phyloP scores from a whole-genome alignment of 768 basidiomycete genomes.

The Macrocybe gigantea region DNA sequence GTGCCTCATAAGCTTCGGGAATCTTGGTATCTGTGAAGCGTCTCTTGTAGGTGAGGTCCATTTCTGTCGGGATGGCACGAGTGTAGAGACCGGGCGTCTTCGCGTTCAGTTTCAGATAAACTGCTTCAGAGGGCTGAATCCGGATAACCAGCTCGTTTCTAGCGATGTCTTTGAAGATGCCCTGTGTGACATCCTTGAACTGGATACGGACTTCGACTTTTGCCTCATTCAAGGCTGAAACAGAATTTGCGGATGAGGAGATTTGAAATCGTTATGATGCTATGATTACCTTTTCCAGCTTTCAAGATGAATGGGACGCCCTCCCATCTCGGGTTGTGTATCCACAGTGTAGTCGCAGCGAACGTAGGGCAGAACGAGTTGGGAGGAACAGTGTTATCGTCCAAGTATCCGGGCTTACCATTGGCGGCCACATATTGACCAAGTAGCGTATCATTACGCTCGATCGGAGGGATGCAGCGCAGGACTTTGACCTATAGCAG shows the following conservation, averaged over 20 bases:
- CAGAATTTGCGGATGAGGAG: conserved; percentile 6
- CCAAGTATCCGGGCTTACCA: conserved; percentile 98
- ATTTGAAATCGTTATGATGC: background rate
- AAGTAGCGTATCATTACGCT: conserved; percentile 72
- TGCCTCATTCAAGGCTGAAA: conserved; percentile 88
- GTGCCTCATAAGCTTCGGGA: conserved; percentile 93
- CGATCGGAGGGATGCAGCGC: conserved; percentile 82
- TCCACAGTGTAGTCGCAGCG: conserved; percentile 84
- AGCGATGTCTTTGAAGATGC: conserved; percentile 94
- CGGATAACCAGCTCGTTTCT: conserved; percentile 97
- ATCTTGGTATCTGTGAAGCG: conserved; percentile 89
- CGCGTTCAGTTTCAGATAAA: conserved; percentile 95
- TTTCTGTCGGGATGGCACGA: conserved; percentile 89
- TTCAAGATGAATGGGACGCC: conserved; percentile 98
- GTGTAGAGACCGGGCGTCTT: conserved; percentile 92
- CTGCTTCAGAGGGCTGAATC: conserved; percentile 93
- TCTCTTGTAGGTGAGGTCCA: conserved; percentile 97
- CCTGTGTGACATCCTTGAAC: conserved; percentile 95
- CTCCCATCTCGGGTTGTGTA: conserved; percentile 96
- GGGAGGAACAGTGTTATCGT: conserved; percentile 92
- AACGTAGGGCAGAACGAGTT: conserved; percentile 92
- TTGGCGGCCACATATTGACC: conserved; percentile 90
- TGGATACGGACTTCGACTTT: conserved; percentile 98
- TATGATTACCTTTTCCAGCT: conserved; percentile 81
- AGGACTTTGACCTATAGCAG: conserved; percentile 85